Base-by-base conservation (phyloP, 192 early-diverging fungal genomes). In the Backusella morwellensis region DNA sequence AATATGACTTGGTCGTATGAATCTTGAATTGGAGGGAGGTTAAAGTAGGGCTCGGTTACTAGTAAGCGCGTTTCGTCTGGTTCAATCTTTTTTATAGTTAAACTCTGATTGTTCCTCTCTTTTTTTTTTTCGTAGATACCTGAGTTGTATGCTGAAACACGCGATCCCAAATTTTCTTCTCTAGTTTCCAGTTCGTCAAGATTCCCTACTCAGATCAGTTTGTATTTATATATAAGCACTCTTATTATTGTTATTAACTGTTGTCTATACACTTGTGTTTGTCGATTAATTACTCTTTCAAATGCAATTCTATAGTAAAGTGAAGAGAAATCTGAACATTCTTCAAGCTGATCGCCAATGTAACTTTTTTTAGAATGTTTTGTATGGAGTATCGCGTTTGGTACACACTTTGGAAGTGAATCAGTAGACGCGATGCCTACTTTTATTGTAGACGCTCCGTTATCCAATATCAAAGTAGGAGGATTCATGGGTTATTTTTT, bases 1-100 rank as follows among this genome's bases (percentile, higher is more conserved):
- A 94, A 97, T 12, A 94, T 80, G 5, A 97, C 87, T 84, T 97
- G 92, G 80, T 97, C 94, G 77, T 91, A 92, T 6, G 84, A 78
- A 17, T 88, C 80, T 69, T 91, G 91, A 56, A 95, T 88, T 67
- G 85, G 89, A 12, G 86, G 86, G 52, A 97, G 85, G 81, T 97
- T 97, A 75, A 95, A 90, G 56, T 87, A 86, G 19, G 95, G 95
- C 66, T 97, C 94, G 4, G 92, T 93, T 21, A 95, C 68, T 7
- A 93, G 35, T 15, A 97, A 78, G 9, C 80, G 82, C 1, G 91
- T 92, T 17, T 89, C 83, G 29, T 73, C 44, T 15, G 95, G 89
- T 23, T 89, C 83, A 72, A 88, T 87, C 91, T 82, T 40, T 29
- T n/a, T 59, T 35, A 50, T 21, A 1, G 21, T 21, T 56, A 74